phyloP scores from a whole-genome alignment of 2,329 filamentous ascomycete genomes.

The Sporothrix pallida region DNA sequence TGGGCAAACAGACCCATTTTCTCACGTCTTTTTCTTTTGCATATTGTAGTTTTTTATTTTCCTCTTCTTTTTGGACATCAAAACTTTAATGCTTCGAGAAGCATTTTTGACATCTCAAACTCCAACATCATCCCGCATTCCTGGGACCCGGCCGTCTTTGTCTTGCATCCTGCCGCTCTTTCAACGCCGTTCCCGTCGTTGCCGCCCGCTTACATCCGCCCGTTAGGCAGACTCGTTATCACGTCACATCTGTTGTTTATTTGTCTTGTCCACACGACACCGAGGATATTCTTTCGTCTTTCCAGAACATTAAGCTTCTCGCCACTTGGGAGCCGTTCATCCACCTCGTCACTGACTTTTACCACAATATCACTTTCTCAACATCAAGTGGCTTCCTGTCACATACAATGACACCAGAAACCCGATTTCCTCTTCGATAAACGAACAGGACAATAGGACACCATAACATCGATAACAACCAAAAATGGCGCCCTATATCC shows the following conservation, averaged over 20 bases:
- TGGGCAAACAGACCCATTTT: not conserved
- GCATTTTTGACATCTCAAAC: not conserved
- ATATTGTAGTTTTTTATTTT: too few relatives aligned
- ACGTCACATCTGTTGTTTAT: not conserved
- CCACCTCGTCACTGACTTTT: not conserved
- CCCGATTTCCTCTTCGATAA: not conserved
- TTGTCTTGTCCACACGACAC: not conserved
- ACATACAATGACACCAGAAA: conserved; percentile 22
- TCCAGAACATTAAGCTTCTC: not conserved
- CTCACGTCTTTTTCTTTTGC: not conserved
- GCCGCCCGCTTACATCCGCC: conserved; percentile 4
- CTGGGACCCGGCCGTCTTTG: not conserved
- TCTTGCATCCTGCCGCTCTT: not conserved
- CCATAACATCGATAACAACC: not conserved
- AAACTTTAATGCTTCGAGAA: too few relatives aligned
- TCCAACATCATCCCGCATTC: too few relatives aligned
- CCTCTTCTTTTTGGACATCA: too few relatives aligned
- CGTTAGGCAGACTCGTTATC: not conserved
- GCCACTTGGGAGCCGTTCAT: not conserved
- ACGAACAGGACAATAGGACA: not conserved
- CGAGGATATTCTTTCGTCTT: not conserved
- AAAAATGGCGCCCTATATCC: conserved; percentile 40
- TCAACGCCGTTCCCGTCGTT: not conserved
- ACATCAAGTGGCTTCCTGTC: not conserved
- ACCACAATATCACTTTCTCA: not conserved